Percentiles rank a stretch among this genome's conserved stretches.
phyloP scores from a whole-genome alignment of 2,329 filamentous ascomycete species.

The Dendryphion nanum region DNA sequence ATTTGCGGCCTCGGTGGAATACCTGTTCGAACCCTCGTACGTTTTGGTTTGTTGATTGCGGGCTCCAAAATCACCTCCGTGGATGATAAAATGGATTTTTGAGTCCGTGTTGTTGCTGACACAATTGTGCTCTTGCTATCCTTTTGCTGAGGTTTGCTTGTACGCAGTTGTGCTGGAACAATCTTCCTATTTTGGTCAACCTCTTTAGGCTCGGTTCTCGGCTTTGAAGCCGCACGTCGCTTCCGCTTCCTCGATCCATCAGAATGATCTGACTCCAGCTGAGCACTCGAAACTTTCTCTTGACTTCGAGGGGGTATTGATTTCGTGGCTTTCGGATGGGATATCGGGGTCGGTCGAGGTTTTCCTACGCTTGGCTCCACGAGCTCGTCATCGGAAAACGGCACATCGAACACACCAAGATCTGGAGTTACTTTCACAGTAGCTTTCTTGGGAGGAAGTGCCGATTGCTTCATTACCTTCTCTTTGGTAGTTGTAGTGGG shows the following conservation, averaged over 20 bases:
- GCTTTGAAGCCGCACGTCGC: too few relatives aligned
- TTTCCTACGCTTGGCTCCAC: conserved; percentile 14
- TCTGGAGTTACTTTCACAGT: conserved; percentile 6
- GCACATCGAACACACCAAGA: conserved; percentile 14
- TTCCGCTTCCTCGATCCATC: conserved; percentile 32
- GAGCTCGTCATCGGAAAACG: conserved; percentile 22
- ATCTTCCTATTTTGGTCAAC: too few relatives aligned
- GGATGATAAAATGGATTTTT: conserved; percentile 3
- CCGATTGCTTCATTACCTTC: conserved; percentile 7
- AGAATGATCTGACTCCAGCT: conserved; percentile 27
- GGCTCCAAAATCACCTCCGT: conserved; percentile 4
- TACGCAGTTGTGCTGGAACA: too few relatives aligned
- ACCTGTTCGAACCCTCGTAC: conserved; percentile 24
- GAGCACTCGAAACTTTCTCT: conserved; percentile 13
- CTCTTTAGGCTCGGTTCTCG: too few relatives aligned
- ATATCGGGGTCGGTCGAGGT: conserved; percentile 12
- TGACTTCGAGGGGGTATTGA: conserved; percentile 1
- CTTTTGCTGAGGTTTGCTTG: not conserved
- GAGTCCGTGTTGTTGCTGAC: not conserved
- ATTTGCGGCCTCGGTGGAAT: too few relatives aligned
- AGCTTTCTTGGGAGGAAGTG: conserved; percentile 7
- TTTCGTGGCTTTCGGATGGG: not conserved
- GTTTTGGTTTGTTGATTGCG: conserved; percentile 22
- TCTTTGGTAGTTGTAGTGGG: not conserved
- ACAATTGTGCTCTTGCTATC: not conserved